Evolutionary conservation across 31 red algal genomes (phyloP).

Genomic region (Bonnemaisonia californica): DNA sequence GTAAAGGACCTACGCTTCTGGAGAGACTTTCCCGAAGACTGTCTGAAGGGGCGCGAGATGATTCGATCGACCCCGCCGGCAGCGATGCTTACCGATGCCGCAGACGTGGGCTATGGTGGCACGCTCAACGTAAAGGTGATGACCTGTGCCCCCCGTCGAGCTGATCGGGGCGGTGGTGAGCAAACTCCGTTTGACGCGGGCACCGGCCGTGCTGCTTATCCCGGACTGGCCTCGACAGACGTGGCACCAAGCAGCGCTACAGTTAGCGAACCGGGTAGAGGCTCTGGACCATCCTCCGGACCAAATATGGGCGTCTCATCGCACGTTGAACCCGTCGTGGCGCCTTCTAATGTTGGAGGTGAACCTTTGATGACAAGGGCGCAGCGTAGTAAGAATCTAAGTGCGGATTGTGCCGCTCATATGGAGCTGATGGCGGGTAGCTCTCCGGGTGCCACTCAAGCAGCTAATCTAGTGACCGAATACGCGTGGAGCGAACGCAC

Average conservation of each 20-base stretch:
- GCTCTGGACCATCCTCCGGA: neutral
- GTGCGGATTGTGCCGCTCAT: neutral
- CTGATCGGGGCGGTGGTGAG: neutral
- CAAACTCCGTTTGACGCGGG: neutral
- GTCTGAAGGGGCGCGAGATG: constrained; percentile 1
- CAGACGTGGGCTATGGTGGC: too few relatives aligned
- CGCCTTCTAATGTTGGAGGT: constrained; percentile 11
- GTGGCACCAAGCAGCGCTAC: neutral
- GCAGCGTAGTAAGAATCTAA: too few relatives aligned
- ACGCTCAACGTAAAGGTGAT: too few relatives aligned
- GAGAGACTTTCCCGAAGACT: neutral
- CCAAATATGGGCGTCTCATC: constrained; percentile 2
- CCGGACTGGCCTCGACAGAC: neutral
- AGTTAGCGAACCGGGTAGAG: neutral
- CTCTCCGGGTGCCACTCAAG: neutral
- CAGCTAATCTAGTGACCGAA: neutral
- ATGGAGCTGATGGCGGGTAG: neutral
- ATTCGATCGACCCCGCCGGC: neutral
- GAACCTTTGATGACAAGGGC: neutral
- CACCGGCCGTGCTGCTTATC: neutral
- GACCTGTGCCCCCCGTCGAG: neutral
- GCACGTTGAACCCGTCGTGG: constrained; percentile 24
- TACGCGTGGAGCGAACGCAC: constrained; percentile 26
- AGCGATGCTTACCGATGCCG: too few relatives aligned
- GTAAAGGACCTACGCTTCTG: constrained; percentile 12